Conservation (phyloP, 148 eudicot species). For the Camellia sinensis region DNA sequence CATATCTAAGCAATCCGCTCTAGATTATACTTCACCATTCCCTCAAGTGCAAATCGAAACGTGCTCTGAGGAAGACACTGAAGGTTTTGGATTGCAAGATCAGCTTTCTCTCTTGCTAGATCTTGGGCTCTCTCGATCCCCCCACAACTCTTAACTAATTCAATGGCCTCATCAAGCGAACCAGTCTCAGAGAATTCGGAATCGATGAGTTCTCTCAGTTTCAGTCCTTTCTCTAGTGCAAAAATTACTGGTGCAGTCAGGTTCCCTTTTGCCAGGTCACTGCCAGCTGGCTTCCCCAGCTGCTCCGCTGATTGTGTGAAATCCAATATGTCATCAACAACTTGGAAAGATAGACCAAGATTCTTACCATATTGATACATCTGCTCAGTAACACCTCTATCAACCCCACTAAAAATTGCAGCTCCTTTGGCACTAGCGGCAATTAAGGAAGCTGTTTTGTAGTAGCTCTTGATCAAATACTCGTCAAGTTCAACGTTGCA, state of each 20-base stretch:
- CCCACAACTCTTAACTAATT: slow-evolving; percentile 60
- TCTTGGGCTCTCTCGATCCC: slow-evolving; percentile 70
- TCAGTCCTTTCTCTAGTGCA: slow-evolving; percentile 61
- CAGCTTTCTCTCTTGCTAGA: slow-evolving; percentile 70
- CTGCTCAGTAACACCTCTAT: slow-evolving; percentile 45
- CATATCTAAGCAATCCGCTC: slow-evolving; percentile 58
- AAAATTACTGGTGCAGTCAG: slow-evolving; percentile 87
- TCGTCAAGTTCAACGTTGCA: slow-evolving; percentile 76
- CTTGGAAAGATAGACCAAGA: slow-evolving; percentile 86
- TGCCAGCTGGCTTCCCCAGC: slow-evolving; percentile 88
- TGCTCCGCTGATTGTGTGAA: slow-evolving; percentile 90
- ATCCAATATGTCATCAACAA: slow-evolving; percentile 91
- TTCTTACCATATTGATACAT: slow-evolving; percentile 89
- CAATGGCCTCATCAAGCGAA: slow-evolving; percentile 71
- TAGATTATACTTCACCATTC: slow-evolving; percentile 78
- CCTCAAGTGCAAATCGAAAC: slow-evolving; percentile 58
- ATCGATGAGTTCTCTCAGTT: slow-evolving; percentile 72
- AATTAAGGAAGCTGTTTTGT: slow-evolving; percentile 87
- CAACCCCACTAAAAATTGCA: slow-evolving; percentile 78
- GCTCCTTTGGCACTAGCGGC: slow-evolving; percentile 94
- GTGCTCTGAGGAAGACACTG: slow-evolving; percentile 62
- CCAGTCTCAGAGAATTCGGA: slow-evolving; percentile 76
- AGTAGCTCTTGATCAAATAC: slow-evolving; percentile 84
- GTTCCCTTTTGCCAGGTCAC: slow-evolving; percentile 85
- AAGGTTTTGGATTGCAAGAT: slow-evolving; percentile 56